Evolutionary conservation across 169 alveolate genomes (phyloP), one percentile per base, ranked within the genome.

Genomic region (Eimeria falciformis): DNA sequence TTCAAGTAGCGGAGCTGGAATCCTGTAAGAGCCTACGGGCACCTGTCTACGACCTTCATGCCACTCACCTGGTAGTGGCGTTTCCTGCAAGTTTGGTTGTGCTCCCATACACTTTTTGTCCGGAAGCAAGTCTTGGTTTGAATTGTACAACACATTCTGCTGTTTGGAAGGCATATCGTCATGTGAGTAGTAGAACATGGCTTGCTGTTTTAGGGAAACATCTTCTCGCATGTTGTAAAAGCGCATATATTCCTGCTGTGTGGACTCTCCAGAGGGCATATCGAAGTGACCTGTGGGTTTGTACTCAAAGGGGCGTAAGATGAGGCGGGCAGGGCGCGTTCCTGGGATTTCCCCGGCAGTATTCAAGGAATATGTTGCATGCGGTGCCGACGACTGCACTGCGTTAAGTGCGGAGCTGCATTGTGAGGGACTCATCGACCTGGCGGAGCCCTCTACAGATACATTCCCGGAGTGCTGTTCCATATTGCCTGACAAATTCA

Each of bases 311-410:
- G 89, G 89, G 12, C 75, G 89, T 40, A 79, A 45, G 33, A 79
- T 79, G 17, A 79, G 89, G 27, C 89, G 89, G 23, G 89, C 89
- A 29, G 89, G 89, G 18, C 89, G 89, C 3, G 89, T 29, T 27
- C 55, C 89, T 29, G 89, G 89, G 14, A 79, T 65, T 25, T 27
- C 40, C 40, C 89, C 75, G 27, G 75, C 89, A 14, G 89, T 45
- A 23, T 53, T 33, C 89, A 79, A 29, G 23, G 89, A 33, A 21
- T 79, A 53, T 4, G 89, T 79, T 43, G 73, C 89, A 29, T 79
- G 47, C 29, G 89, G 89, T 46, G 18, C 47, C 73, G 27, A 25
- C 27, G 75, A 47, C 45, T 66, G 68, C 86, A 47, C 27, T 46
- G 86, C 47, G 86, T 77, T 77, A 17, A 66, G 86, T 62, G 50